These are phyloP conservation scores for Daedalea quercina DNA, from an alignment of 768 basidiomycete species.

Conservation along the genomic window DNA sequence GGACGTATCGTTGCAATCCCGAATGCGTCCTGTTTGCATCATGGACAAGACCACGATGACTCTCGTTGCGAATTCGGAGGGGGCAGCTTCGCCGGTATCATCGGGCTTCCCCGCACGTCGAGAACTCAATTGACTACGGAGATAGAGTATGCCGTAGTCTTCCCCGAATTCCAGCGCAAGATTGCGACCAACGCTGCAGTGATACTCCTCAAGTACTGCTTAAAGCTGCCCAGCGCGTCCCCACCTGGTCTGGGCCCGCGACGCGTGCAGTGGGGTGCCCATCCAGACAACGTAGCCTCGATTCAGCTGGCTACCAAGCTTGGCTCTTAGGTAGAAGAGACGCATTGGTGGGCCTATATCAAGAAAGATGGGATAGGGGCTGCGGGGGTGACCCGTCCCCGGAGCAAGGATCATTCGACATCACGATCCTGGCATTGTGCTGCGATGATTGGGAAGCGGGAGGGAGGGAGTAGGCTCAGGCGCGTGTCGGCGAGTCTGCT, in stretches of 20 bases:
- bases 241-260: conserved; percentile 33
- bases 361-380: conserved; percentile 17
- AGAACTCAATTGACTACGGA: conserved; percentile 28
- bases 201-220: conserved; percentile 21
- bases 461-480: conserved; percentile 25
- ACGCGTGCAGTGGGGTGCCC: conserved; percentile 38
- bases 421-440: conserved; percentile 40
- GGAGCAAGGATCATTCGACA: conserved; percentile 36
- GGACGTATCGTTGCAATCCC: conserved; percentile 11
- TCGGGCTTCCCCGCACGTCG: conserved; percentile 28
- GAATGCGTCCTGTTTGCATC: conserved; percentile 27
- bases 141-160: conserved; percentile 30
- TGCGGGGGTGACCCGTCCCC: conserved; percentile 22
- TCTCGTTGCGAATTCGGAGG: conserved; percentile 23
- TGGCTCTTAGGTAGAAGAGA: conserved; percentile 39
- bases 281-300: conserved; percentile 30
- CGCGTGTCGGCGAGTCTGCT: too few species aligned
- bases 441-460: conserved; percentile 57
- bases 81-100: conserved; percentile 31
- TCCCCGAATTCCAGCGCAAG: conserved; percentile 33
- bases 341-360: conserved; percentile 32
- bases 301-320: conserved; percentile 34
- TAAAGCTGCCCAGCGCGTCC: conserved; percentile 13
- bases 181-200: conserved; percentile 33
- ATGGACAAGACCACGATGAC: conserved; percentile 32